Evolutionary conservation across 176 grass and related monocot genomes (phyloP).

Genomic region (Musa acuminata): DNA sequence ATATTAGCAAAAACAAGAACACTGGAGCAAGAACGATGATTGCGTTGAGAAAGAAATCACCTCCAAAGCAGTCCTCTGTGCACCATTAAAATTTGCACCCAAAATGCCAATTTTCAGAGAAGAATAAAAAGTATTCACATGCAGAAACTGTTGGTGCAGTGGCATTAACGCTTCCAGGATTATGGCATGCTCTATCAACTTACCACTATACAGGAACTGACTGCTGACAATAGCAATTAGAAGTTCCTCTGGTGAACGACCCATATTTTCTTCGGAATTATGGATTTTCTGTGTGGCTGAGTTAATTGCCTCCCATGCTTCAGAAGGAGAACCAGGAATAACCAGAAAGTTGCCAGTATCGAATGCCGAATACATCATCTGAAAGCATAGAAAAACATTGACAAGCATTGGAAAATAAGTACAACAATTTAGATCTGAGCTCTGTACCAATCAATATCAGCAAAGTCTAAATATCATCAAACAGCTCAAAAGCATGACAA

Average conservation of each 20-base stretch:
- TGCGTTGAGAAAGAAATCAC: slow-evolving; percentile 28
- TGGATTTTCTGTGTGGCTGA: slow-evolving; percentile 23
- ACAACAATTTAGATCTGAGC: neutral
- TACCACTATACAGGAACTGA: slow-evolving; percentile 64
- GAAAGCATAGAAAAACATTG: slow-evolving; percentile 14
- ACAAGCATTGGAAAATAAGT: slow-evolving; percentile 22
- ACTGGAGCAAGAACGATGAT: neutral
- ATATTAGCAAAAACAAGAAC: neutral
- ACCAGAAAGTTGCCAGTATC: slow-evolving; percentile 94
- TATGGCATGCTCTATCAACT: slow-evolving; percentile 73
- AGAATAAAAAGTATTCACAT: slow-evolving; percentile 45
- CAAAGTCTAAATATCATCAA: neutral
- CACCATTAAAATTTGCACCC: slow-evolving; percentile 37
- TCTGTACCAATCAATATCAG: neutral
- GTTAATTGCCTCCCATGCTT: slow-evolving; percentile 51
- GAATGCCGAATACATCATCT: slow-evolving; percentile 92
- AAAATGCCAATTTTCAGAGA: slow-evolving; percentile 63
- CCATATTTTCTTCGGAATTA: slow-evolving; percentile 33
- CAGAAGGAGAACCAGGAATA: slow-evolving; percentile 79
- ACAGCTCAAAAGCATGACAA: slow-evolving; percentile 14
- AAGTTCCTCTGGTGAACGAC: slow-evolving; percentile 53
- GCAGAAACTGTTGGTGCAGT: slow-evolving; percentile 49
- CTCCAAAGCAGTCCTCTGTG: slow-evolving; percentile 54
- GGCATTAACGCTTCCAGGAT: slow-evolving; percentile 64
- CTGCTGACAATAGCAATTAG: slow-evolving; percentile 69